Evolutionary conservation across 768 basidiomycete genomes (phyloP).

Genomic region (Panellus pusillus): DNA sequence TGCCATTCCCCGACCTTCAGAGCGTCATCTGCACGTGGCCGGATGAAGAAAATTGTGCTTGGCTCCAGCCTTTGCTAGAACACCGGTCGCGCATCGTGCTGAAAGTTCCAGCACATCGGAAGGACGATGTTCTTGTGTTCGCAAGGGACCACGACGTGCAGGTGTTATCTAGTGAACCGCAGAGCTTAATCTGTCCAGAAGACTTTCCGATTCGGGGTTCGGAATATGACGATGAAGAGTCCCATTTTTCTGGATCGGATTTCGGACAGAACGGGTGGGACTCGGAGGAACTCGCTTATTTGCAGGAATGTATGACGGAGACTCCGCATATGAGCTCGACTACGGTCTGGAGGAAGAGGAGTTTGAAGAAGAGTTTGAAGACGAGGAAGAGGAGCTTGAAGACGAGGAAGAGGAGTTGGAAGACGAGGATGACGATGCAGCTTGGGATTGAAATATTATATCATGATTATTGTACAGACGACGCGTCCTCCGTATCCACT

Average conservation of each 20-base stretch:
- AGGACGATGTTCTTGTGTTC: background rate
- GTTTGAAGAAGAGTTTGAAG: conserved; percentile 6
- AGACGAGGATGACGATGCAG: background rate
- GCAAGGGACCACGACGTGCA: background rate
- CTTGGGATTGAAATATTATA: background rate
- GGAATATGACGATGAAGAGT: conserved; percentile 9
- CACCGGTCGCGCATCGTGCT: conserved; percentile 3
- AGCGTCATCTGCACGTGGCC: conserved; percentile 2
- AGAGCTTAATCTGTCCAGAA: conserved; percentile 6
- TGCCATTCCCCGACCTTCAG: conserved; percentile 10
- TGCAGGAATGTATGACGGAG: conserved; percentile 18
- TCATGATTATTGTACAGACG: conserved; percentile 9
- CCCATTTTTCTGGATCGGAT: conserved; percentile 2
- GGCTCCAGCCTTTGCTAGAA: background rate
- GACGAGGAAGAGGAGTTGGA: conserved; percentile 8
- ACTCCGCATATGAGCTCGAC: conserved; percentile 21
- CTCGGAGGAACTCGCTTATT: background rate
- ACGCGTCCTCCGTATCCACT: background rate
- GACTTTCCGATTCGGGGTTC: background rate
- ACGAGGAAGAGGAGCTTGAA: background rate
- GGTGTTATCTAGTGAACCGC: background rate
- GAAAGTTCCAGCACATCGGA: background rate
- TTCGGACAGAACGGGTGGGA: background rate
- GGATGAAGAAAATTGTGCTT: background rate
- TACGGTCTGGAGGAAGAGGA: conserved; percentile 18